Evolutionary conservation across 75 land plant species (phyloP).

Genomic region (Isoetes taiwanensis): DNA sequence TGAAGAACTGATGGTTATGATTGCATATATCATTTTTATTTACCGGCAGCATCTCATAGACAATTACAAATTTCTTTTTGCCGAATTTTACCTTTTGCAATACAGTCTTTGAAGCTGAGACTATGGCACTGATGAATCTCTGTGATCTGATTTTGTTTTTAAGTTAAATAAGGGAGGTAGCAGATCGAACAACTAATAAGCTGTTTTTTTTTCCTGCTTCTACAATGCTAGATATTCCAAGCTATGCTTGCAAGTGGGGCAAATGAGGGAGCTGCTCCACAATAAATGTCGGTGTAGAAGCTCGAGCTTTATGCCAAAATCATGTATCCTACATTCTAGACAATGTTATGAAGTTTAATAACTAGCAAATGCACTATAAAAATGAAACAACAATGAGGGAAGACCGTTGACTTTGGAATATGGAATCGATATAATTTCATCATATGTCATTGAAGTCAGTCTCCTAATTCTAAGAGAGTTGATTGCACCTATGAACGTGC

Average conservation of each 20-base stretch:
- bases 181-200: constrained; percentile 53
- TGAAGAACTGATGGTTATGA: too few species aligned
- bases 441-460: constrained; percentile 83
- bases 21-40: too few species aligned
- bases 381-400: not conserved
- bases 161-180: constrained; percentile 78
- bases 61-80: too few species aligned
- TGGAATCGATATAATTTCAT: constrained; percentile 90
- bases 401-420: constrained; percentile 42
- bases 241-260: constrained; percentile 80
- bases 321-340: constrained; percentile 44
- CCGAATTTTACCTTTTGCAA: too few species aligned
- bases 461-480: constrained; percentile 64
- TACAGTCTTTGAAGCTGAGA: too few species aligned
- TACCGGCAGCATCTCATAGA: too few species aligned
- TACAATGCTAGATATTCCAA: constrained; percentile 51
- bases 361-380: too few species aligned
- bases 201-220: constrained; percentile 79
- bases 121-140: too few species aligned
- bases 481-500: constrained; percentile 62
- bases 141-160: too few species aligned
- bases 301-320: constrained; percentile 40
- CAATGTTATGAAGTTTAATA: too few species aligned
- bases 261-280: constrained; percentile 61
- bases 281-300: constrained; percentile 32